phyloP scores from a whole-genome alignment of 805 yeast genomes.

The Metschnikowia shivogae region DNA sequence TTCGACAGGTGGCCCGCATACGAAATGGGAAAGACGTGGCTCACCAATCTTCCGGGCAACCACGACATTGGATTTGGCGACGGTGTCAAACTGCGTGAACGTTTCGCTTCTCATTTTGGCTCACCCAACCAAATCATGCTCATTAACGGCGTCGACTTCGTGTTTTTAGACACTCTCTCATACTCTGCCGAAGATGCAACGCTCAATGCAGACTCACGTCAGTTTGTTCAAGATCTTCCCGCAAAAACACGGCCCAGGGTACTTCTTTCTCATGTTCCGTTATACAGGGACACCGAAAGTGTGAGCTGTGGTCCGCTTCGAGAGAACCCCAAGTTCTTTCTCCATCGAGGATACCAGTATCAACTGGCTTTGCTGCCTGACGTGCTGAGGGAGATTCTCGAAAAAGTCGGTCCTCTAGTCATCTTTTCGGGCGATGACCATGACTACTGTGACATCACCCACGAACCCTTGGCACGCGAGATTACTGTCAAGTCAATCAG shows the following conservation, averaged over 20 bases:
- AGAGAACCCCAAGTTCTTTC: conserved; percentile 16
- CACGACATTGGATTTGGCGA: conserved; percentile 28
- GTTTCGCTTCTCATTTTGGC: conserved; percentile 34
- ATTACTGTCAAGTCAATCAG: conserved; percentile 38
- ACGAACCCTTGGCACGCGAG: conserved; percentile 23
- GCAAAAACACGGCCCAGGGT: conserved; percentile 16
- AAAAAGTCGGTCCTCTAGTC: conserved; percentile 18
- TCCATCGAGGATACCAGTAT: conserved; percentile 23
- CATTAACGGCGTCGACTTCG: conserved; percentile 31
- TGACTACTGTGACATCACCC: conserved; percentile 20
- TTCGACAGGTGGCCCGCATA: conserved; percentile 23
- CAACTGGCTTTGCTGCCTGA: conserved; percentile 20
- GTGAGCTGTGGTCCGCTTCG: conserved; percentile 22
- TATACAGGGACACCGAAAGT: conserved; percentile 18
- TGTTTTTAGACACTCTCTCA: conserved; percentile 21
- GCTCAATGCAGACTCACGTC: conserved; percentile 12
- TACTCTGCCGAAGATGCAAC: conserved; percentile 13
- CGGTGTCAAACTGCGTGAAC: conserved; percentile 24
- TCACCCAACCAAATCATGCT: conserved; percentile 22
- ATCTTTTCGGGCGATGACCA: conserved; percentile 28
- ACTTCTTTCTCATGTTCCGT: conserved; percentile 24
- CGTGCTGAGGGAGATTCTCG: conserved; percentile 16
- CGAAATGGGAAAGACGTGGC: conserved; percentile 24
- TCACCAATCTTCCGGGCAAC: conserved; percentile 29
- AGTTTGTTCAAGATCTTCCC: conserved; percentile 13